Conservation (phyloP, 1,284 basidiomycete genomes). For the Boletellus deceptivus region DNA sequence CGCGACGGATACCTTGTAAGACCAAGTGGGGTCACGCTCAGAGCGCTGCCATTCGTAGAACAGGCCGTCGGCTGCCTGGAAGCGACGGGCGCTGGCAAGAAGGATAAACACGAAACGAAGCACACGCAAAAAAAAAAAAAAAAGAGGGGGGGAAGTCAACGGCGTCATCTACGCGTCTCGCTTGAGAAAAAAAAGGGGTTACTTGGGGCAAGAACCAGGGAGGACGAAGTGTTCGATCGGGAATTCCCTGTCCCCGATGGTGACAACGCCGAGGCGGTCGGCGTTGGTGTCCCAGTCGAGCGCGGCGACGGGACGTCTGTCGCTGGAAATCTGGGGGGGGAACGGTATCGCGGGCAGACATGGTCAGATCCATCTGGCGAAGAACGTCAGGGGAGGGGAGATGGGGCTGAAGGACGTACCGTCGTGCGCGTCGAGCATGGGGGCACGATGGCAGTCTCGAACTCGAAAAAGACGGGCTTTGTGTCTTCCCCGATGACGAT, state of each 20-base stretch:
- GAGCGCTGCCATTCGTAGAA: slow-evolving; percentile 63
- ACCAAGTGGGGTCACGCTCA: slow-evolving; percentile 37
- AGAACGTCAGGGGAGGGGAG: neutral
- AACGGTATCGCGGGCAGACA: neutral
- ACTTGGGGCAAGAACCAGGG: slow-evolving; percentile 51
- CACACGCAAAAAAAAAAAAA: neutral
- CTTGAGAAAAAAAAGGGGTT: slow-evolving; percentile 1
- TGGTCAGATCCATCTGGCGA: neutral
- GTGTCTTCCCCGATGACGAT: slow-evolving; percentile 65
- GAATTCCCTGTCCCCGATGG: slow-evolving; percentile 51
- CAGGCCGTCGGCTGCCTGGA: slow-evolving; percentile 50
- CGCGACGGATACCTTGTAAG: slow-evolving; percentile 48
- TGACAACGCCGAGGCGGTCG: slow-evolving; percentile 55
- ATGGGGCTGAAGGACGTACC: slow-evolving; percentile 36
- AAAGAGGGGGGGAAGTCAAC: slow-evolving; percentile 4
- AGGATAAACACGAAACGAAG: neutral
- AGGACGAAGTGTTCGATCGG: slow-evolving; percentile 64
- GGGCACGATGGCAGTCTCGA: slow-evolving; percentile 48
- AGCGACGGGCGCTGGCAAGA: slow-evolving; percentile 52
- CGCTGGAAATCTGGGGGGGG: slow-evolving; percentile 41
- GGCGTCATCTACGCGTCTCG: neutral
- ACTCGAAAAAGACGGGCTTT: slow-evolving; percentile 59
- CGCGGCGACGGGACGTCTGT: slow-evolving; percentile 53
- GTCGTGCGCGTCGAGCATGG: slow-evolving; percentile 45
- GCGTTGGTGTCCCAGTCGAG: slow-evolving; percentile 59